These are phyloP conservation scores for Panicum virgatum DNA, from an alignment of 202 grass and related monocot species.

Conservation along the genomic window DNA sequence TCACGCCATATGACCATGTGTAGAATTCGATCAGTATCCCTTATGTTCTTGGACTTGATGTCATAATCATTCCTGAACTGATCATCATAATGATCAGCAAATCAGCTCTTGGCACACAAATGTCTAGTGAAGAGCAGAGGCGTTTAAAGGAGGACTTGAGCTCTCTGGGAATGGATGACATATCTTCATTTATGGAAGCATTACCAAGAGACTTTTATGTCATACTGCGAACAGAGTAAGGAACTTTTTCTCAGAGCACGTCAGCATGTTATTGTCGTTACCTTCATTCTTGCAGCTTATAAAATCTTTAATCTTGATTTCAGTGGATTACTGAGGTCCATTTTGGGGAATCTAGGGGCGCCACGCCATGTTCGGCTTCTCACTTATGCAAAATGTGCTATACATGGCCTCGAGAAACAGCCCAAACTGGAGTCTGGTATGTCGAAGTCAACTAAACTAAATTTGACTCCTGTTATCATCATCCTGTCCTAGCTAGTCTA, in stretches of 20 bases:
- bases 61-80: neutral
- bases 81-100: conserved; percentile 54
- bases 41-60: neutral
- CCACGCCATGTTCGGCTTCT: conserved; percentile 73
- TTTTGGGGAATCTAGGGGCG: conserved; percentile 73
- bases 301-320: conserved; percentile 36
- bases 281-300: conserved; percentile 29
- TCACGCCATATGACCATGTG: neutral
- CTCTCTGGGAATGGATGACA: conserved; percentile 77
- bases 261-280: conserved; percentile 8
- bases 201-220: conserved; percentile 76
- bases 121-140: conserved; percentile 79
- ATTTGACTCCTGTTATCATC: neutral
- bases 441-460: neutral
- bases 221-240: conserved; percentile 91
- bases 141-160: conserved; percentile 67
- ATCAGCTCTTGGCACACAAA: conserved; percentile 73
- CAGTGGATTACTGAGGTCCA: conserved; percentile 85
- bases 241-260: neutral
- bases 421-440: conserved; percentile 46
- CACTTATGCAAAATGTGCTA: conserved; percentile 81
- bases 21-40: neutral
- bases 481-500: neutral
- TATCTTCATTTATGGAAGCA: conserved; percentile 90
- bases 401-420: conserved; percentile 72